Evolutionary conservation across 2,329 filamentous ascomycete genomes (phyloP).

Genomic region (Scedosporium aurantiacum): DNA sequence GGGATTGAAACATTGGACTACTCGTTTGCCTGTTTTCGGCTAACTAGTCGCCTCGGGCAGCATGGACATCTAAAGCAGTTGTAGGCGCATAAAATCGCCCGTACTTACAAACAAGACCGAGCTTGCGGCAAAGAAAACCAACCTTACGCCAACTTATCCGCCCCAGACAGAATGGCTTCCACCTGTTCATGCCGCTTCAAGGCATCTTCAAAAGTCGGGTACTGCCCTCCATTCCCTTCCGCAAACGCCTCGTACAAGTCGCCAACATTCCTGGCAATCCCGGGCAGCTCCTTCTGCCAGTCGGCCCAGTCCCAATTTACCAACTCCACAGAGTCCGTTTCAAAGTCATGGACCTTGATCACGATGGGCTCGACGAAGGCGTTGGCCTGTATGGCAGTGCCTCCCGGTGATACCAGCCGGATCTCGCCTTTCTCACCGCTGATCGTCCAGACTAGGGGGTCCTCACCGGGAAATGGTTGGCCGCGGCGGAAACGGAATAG

Average conservation of each 20-base stretch:
- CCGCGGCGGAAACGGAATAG: constrained; percentile 35
- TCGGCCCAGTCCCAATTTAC: background rate
- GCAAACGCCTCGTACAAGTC: constrained; percentile 3
- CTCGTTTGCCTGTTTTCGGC: no score
- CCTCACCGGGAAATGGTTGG: constrained; percentile 34
- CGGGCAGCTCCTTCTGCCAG: background rate
- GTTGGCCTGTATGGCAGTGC: constrained; percentile 12
- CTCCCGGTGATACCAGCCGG: constrained; percentile 21
- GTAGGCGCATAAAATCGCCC: no score
- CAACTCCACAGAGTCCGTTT: background rate
- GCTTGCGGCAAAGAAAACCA: no score
- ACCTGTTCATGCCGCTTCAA: background rate
- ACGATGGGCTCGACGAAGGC: background rate
- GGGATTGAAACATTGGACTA: no score
- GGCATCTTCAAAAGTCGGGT: background rate
- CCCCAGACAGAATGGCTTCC: background rate
- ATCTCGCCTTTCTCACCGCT: constrained; percentile 41
- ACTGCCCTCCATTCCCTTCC: background rate
- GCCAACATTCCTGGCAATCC: background rate
- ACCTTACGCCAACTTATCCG: no score
- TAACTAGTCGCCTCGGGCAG: no score
- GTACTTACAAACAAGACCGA: no score
- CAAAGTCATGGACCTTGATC: background rate
- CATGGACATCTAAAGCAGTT: no score
- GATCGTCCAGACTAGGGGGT: constrained; percentile 36